A percentile compares a stretch with the other conserved stretches of the same genome.
Evolutionary conservation across 306 rosid species (phyloP).

Genomic region (Lithocarpus polystachyus): DNA sequence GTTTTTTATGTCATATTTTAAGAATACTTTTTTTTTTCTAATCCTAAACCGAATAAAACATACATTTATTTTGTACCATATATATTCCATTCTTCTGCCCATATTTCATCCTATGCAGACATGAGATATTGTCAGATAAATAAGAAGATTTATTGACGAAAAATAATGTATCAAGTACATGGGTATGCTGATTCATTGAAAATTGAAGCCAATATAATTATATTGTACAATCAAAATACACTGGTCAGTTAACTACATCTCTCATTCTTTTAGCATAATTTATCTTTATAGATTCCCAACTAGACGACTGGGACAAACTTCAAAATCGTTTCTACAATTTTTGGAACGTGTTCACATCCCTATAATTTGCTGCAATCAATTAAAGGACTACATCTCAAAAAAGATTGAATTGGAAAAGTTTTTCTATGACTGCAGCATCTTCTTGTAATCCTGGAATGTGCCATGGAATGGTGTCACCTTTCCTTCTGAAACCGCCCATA

Average conservation of each 20-base stretch:
- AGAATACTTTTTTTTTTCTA: too few relatives aligned
- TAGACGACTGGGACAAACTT: not conserved
- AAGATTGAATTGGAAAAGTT: not conserved
- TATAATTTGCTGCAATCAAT: not conserved
- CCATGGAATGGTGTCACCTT: constrained; percentile 79
- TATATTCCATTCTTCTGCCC: too few relatives aligned
- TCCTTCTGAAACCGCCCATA: constrained; percentile 93
- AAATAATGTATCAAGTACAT: too few relatives aligned
- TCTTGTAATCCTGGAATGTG: constrained; percentile 84
- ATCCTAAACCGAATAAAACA: too few relatives aligned
- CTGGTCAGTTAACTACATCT: not conserved
- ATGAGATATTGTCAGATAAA: too few relatives aligned
- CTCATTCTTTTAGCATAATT: not conserved
- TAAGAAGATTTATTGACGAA: too few relatives aligned
- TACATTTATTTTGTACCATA: too few relatives aligned
- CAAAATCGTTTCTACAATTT: not conserved
- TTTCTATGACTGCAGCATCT: constrained; percentile 62
- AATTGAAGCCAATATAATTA: not conserved
- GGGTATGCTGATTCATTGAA: not conserved
- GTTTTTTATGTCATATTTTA: too few relatives aligned
- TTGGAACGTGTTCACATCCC: not conserved
- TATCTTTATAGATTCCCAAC: not conserved
- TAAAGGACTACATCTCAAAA: not conserved
- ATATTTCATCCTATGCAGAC: too few relatives aligned
- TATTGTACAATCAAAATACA: not conserved